These are phyloP conservation scores for Diddensiella transvaalensis DNA, from an alignment of 805 yeast genomes.

Conservation along the genomic window DNA sequence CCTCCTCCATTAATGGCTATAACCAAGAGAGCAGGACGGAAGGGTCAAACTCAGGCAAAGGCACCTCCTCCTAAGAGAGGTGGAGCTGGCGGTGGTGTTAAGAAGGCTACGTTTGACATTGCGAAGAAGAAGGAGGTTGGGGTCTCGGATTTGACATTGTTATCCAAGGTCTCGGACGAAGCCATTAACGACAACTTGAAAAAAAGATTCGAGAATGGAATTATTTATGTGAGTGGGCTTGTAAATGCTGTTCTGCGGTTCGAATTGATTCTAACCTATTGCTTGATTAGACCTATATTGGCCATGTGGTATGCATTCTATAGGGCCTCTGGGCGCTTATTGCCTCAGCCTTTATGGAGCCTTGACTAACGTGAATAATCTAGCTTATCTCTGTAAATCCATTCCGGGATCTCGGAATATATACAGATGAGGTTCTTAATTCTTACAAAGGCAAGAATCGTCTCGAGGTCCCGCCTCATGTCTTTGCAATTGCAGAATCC, in stretches of 20 bases:
- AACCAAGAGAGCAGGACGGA: constrained; percentile 66
- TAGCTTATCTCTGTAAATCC: constrained; percentile 90
- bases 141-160: constrained; percentile 86
- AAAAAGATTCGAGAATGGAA: constrained; percentile 82
- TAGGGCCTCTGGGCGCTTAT: neutral
- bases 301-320: constrained; percentile 33
- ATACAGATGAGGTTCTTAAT: constrained; percentile 71
- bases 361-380: neutral
- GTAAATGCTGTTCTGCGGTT: neutral
- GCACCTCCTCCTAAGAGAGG: constrained; percentile 31
- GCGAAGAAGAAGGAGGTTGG: constrained; percentile 96
- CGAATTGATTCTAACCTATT: neutral
- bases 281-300: constrained; percentile 33
- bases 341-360: neutral
- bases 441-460: constrained; percentile 88
- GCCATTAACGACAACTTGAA: constrained; percentile 87
- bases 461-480: constrained; percentile 95
- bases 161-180: constrained; percentile 86
- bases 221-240: constrained; percentile 52
- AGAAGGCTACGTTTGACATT: constrained; percentile 87
- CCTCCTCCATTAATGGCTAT: too few species aligned
- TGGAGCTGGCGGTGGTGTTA: constrained; percentile 51
- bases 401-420: constrained; percentile 92
- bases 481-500: constrained; percentile 93
- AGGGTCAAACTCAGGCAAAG: constrained; percentile 54